These are phyloP conservation scores for Penicillium paxilli DNA, from an alignment of 495 filamentous ascomycete species.

Conservation along the genomic window DNA sequence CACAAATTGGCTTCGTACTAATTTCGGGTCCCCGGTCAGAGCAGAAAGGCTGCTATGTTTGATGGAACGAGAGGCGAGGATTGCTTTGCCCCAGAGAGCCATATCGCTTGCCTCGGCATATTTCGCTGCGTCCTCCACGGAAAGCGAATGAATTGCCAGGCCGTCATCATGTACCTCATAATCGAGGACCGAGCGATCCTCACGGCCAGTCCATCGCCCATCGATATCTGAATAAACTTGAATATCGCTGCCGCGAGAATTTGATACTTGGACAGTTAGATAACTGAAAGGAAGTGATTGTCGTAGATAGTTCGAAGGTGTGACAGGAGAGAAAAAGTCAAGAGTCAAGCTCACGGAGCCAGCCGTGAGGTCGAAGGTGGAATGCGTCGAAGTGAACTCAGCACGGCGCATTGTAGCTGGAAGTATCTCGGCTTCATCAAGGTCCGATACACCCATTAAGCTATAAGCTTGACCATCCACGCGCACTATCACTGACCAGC, in stretches of 20 bases:
- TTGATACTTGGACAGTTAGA: slow-evolving; percentile 61
- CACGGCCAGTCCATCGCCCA: slow-evolving; percentile 47
- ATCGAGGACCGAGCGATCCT: slow-evolving; percentile 21
- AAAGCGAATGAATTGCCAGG: slow-evolving; percentile 30
- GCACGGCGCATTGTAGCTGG: slow-evolving; percentile 40
- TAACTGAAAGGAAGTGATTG: slow-evolving; percentile 84
- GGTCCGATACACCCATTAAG: slow-evolving; percentile 42
- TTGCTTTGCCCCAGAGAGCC: slow-evolving; percentile 44
- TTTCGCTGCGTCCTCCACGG: slow-evolving; percentile 33
- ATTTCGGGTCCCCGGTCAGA: slow-evolving; percentile 21
- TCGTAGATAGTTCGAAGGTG: slow-evolving; percentile 75
- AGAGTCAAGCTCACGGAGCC: slow-evolving; percentile 40
- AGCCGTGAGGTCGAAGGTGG: slow-evolving; percentile 42
- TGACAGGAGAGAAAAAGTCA: slow-evolving; percentile 83
- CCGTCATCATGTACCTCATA: slow-evolving; percentile 25
- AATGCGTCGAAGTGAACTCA: slow-evolving; percentile 49
- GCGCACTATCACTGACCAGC: slow-evolving; percentile 49
- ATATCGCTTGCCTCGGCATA: slow-evolving; percentile 46
- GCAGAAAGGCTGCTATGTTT: slow-evolving; percentile 30
- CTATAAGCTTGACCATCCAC: slow-evolving; percentile 49
- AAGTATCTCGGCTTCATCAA: slow-evolving; percentile 20
- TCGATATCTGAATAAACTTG: slow-evolving; percentile 53
- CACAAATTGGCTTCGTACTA: slow-evolving; percentile 26
- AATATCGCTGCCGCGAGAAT: slow-evolving; percentile 26
- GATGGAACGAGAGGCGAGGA: slow-evolving; percentile 30